These are phyloP conservation scores for Solanum gandarillasii DNA, from an alignment of 257 asterid species.

Conservation along the genomic window DNA sequence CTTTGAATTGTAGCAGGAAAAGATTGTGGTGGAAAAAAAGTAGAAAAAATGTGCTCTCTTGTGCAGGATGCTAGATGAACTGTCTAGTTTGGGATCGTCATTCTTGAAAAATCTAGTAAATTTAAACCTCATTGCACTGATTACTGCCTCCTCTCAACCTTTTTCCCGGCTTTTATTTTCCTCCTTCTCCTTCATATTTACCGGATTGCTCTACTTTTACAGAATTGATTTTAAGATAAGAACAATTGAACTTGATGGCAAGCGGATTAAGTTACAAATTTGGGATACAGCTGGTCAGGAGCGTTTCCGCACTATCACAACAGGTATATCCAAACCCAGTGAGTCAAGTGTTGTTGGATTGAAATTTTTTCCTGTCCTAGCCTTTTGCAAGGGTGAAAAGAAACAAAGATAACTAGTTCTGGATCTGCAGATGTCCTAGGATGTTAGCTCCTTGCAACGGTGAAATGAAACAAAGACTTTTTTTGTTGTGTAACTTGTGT, in stretches of 20 bases:
- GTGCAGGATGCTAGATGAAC: not conserved
- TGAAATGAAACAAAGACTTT: not conserved
- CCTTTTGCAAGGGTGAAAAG: not conserved
- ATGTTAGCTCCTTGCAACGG: not conserved
- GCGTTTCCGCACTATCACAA: slow-evolving; percentile 73
- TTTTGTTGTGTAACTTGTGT: not conserved
- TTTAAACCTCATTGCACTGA: not conserved
- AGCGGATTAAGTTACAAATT: slow-evolving; percentile 64
- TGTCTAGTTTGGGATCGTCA: not conserved
- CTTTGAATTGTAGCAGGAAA: not conserved
- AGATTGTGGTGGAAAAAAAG: not conserved
- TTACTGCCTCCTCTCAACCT: not conserved
- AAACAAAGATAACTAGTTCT: not conserved
- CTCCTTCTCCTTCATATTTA: not conserved
- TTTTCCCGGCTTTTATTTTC: not conserved
- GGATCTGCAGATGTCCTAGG: not conserved
- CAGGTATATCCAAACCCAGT: slow-evolving; percentile 28
- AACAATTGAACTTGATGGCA: slow-evolving; percentile 63
- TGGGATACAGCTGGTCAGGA: slow-evolving; percentile 95
- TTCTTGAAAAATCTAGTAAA: not conserved
- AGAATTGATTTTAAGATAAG: slow-evolving; percentile 86
- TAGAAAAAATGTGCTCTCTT: not conserved
- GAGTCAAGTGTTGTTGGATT: not conserved
- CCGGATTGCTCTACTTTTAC: not conserved
- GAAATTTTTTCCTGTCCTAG: not conserved